Conservation (phyloP, 2,329 filamentous ascomycete genomes). For the Scleromitrula shiraiana region DNA sequence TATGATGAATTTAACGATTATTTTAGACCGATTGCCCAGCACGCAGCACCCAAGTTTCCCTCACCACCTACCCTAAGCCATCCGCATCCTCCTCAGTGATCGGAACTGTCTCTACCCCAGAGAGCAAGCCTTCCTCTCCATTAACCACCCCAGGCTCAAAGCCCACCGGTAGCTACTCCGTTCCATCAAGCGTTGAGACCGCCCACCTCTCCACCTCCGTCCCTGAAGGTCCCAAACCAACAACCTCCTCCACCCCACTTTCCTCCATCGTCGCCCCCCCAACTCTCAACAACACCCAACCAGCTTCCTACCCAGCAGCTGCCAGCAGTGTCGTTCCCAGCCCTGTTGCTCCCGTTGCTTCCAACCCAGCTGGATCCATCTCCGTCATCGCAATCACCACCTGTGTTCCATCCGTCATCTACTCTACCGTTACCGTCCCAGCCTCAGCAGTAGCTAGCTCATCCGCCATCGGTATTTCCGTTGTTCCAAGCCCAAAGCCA, state of each 20-base stretch:
- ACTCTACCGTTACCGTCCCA: conserved; percentile 9
- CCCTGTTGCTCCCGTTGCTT: neutral
- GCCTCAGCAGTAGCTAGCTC: neutral
- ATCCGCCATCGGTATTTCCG: neutral
- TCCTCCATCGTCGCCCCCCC: neutral
- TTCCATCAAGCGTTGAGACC: too few relatives aligned
- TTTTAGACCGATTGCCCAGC: conserved; percentile 8
- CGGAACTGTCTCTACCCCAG: neutral
- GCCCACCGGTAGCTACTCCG: too few relatives aligned
- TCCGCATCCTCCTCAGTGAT: neutral
- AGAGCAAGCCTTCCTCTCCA: neutral
- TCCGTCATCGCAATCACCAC: conserved; percentile 10
- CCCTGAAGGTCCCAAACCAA: neutral
- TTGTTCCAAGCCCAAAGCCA: conserved; percentile 1
- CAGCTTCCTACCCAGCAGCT: neutral
- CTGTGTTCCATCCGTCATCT: conserved; percentile 12
- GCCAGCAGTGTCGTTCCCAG: too few relatives aligned
- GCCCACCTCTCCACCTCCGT: neutral
- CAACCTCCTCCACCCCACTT: too few relatives aligned
- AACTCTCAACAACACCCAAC: neutral
- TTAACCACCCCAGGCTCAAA: neutral
- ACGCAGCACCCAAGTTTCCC: conserved; percentile 5
- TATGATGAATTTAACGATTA: neutral
- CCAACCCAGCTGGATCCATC: neutral
- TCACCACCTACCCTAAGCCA: conserved; percentile 1